Percentiles rank a stretch among this genome's conserved stretches.
Evolutionary conservation across 1,284 basidiomycete species (phyloP).

Genomic region (Trametes versicolor): DNA sequence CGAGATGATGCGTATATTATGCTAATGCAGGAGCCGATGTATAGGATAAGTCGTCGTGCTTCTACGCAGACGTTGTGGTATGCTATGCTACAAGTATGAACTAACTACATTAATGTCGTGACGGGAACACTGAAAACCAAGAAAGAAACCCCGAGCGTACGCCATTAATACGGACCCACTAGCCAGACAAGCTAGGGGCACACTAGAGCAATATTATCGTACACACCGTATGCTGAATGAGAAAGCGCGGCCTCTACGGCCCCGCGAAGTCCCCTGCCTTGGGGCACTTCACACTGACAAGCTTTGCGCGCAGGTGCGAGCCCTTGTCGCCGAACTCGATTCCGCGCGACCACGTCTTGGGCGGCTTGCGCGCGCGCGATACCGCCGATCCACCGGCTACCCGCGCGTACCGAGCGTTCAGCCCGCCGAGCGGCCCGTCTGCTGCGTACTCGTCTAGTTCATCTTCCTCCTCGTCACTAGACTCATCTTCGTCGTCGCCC

Average conservation of each 20-base stretch:
- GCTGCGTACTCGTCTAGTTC: slow-evolving; percentile 24
- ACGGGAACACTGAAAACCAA: background rate
- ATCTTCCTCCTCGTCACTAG: slow-evolving; percentile 35
- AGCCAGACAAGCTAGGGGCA: background rate
- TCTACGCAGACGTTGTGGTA: background rate
- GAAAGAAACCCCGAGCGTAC: background rate
- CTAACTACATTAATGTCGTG: background rate
- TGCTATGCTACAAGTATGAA: background rate
- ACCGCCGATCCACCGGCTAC: slow-evolving; percentile 26
- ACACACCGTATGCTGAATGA: background rate
- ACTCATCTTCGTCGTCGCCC: slow-evolving; percentile 42
- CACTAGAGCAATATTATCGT: background rate
- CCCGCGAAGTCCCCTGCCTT: slow-evolving; percentile 33
- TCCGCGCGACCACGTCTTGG: slow-evolving; percentile 33
- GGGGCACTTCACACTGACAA: slow-evolving; percentile 41
- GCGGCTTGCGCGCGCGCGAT: slow-evolving; percentile 29
- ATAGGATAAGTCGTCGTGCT: background rate
- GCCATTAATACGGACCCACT: slow-evolving; percentile 1
- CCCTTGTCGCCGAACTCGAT: slow-evolving; percentile 40
- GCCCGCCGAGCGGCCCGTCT: slow-evolving; percentile 17
- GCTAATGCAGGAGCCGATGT: background rate
- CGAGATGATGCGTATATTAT: no score
- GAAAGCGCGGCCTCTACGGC: background rate
- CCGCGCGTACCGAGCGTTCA: slow-evolving; percentile 28
- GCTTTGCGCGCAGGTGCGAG: slow-evolving; percentile 34